A percentile compares a stretch with the other conserved stretches of the same genome.
Conservation (phyloP, 2,329 filamentous ascomycete species). For the Ceratocystis eucalypticola region DNA sequence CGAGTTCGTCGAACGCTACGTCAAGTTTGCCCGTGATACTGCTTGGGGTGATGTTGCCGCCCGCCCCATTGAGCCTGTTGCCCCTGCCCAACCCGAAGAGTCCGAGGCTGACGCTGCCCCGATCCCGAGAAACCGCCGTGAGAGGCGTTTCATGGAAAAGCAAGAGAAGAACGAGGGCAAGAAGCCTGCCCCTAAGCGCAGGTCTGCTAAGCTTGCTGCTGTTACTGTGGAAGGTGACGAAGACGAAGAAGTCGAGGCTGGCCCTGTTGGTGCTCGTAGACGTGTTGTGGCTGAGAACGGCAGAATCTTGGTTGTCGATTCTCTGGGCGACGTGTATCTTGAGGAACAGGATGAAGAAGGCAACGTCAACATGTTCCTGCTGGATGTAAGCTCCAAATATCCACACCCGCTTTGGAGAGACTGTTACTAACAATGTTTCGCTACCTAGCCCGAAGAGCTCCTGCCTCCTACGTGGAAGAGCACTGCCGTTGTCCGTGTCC, state of each 20-base stretch:
- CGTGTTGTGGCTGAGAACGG: slow-evolving; percentile 87
- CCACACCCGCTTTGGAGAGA: not conserved
- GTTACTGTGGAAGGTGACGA: slow-evolving; percentile 30
- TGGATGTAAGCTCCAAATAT: slow-evolving; percentile 54
- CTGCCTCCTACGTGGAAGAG: slow-evolving; percentile 61
- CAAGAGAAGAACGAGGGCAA: slow-evolving; percentile 59
- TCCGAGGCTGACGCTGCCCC: slow-evolving; percentile 33
- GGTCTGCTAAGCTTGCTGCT: slow-evolving; percentile 25
- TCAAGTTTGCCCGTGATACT: slow-evolving; percentile 71
- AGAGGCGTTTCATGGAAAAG: slow-evolving; percentile 79
- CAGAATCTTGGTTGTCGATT: slow-evolving; percentile 87
- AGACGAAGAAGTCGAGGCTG: slow-evolving; percentile 37
- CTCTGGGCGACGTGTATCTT: slow-evolving; percentile 82
- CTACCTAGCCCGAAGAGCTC: slow-evolving; percentile 60
- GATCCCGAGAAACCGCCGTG: slow-evolving; percentile 62
- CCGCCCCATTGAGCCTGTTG: slow-evolving; percentile 29
- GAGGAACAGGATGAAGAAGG: slow-evolving; percentile 85
- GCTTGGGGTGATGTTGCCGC: slow-evolving; percentile 81
- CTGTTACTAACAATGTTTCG: not conserved
- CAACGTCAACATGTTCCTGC: slow-evolving; percentile 64
- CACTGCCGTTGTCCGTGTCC: slow-evolving; percentile 69
- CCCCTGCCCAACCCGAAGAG: slow-evolving; percentile 28
- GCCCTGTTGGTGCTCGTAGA: slow-evolving; percentile 66
- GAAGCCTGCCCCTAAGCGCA: slow-evolving; percentile 36
- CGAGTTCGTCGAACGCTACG: slow-evolving; percentile 84